These are phyloP conservation scores for Russula sp. DNA, from an alignment of 768 basidiomycete genomes.

Conservation along the genomic window DNA sequence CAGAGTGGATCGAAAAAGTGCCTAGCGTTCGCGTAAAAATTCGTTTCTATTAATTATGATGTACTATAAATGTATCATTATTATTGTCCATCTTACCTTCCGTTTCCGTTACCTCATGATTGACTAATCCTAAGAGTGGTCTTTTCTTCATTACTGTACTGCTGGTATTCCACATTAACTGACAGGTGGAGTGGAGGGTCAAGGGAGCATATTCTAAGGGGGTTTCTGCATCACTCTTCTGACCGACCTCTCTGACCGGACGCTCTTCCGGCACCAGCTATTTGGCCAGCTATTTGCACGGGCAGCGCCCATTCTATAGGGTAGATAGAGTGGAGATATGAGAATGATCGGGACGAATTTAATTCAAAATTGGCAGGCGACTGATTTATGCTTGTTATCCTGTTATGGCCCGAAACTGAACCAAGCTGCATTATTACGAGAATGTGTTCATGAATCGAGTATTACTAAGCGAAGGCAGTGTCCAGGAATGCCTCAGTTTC, in stretches of 20 bases:
- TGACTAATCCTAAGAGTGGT: background rate
- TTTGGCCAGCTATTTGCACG: background rate
- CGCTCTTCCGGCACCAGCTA: background rate
- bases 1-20: constrained; percentile 7
- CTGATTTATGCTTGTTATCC: background rate
- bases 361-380: constrained; percentile 5
- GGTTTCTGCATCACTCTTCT: too few relatives aligned
- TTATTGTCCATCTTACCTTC: background rate
- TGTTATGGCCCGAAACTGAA: background rate
- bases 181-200: too few relatives aligned
- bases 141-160: background rate
- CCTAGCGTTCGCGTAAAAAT: constrained; percentile 13
- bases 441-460: background rate
- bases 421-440: constrained; percentile 4
- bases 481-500: constrained; percentile 75
- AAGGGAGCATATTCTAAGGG: too few relatives aligned
- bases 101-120: background rate
- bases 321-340: background rate
- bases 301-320: background rate
- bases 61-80: constrained; percentile 1
- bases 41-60: background rate
- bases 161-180: too few relatives aligned
- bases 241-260: background rate
- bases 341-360: constrained; percentile 3
- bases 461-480: constrained; percentile 42